A percentile compares a stretch with the other conserved stretches of the same genome.
phyloP scores from a whole-genome alignment of 768 basidiomycete genomes.

The Myochromella boudieri region DNA sequence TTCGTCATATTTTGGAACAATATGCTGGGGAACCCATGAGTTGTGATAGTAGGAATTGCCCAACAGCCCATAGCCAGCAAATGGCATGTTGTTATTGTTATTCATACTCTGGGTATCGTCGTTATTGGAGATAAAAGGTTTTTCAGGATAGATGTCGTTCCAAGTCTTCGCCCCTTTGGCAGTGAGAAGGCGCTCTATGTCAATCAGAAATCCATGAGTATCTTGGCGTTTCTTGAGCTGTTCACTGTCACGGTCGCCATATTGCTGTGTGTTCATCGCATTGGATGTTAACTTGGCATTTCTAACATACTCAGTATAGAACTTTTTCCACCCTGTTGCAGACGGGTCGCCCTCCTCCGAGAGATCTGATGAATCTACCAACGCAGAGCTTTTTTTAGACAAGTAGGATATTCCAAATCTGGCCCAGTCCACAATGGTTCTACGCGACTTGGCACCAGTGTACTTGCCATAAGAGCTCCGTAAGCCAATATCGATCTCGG shows the following conservation, averaged over 20 bases:
- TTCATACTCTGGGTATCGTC: neutral
- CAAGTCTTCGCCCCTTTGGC: slow-evolving; percentile 41
- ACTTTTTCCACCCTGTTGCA: slow-evolving; percentile 4
- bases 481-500: slow-evolving; percentile 32
- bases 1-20: slow-evolving; percentile 45
- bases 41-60: slow-evolving; percentile 19
- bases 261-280: slow-evolving; percentile 1
- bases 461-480: slow-evolving; percentile 22
- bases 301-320: neutral
- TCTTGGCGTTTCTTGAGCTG: slow-evolving; percentile 18
- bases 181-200: slow-evolving; percentile 31
- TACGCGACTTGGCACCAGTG: slow-evolving; percentile 16
- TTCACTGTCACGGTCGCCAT: neutral
- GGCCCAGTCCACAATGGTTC: slow-evolving; percentile 40
- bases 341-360: too few relatives aligned
- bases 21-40: slow-evolving; percentile 29
- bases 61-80: neutral
- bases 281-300: neutral
- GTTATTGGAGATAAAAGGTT: too few relatives aligned
- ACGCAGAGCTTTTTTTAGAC: slow-evolving; percentile 20
- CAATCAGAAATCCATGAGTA: slow-evolving; percentile 30
- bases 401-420: slow-evolving; percentile 27
- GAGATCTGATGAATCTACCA: neutral
- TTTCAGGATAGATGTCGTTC: slow-evolving; percentile 36
- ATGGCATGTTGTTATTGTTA: neutral